Evolutionary conservation across 345 rosid genomes (phyloP).

Genomic region (Mangifera indica): DNA sequence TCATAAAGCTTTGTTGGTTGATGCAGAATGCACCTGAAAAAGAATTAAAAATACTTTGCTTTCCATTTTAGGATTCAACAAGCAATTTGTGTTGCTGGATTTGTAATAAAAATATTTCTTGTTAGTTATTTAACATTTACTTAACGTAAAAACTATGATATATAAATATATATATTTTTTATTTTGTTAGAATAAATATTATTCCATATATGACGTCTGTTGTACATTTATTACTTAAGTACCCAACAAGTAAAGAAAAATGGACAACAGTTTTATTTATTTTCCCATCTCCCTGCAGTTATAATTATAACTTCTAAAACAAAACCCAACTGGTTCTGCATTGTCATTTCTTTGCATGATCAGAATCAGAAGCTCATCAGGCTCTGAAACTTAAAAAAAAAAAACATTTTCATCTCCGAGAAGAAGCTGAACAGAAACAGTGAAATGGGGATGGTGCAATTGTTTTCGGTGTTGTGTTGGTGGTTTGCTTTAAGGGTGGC

Average conservation of each 20-base stretch:
- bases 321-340: too few relatives aligned
- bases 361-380: neutral
- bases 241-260: too few relatives aligned
- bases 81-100: neutral
- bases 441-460: neutral
- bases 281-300: too few relatives aligned
- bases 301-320: too few relatives aligned
- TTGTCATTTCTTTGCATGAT: neutral
- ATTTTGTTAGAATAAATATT: too few relatives aligned
- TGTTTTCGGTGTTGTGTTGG: neutral
- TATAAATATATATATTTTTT: too few relatives aligned
- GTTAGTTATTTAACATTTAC: too few relatives aligned
- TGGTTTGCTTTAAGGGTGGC: neutral
- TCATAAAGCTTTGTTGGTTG: constrained; percentile 52
- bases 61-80: neutral
- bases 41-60: neutral
- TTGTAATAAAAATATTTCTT: too few relatives aligned
- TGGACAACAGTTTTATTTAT: too few relatives aligned
- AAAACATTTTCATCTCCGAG: neutral
- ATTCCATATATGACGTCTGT: too few relatives aligned
- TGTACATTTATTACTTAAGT: too few relatives aligned
- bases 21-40: constrained; percentile 42
- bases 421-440: neutral
- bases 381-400: neutral
- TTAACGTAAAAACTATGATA: too few relatives aligned